phyloP scores from a whole-genome alignment of 2,329 filamentous ascomycete genomes.

The Ophiocordyceps unilateralis region DNA sequence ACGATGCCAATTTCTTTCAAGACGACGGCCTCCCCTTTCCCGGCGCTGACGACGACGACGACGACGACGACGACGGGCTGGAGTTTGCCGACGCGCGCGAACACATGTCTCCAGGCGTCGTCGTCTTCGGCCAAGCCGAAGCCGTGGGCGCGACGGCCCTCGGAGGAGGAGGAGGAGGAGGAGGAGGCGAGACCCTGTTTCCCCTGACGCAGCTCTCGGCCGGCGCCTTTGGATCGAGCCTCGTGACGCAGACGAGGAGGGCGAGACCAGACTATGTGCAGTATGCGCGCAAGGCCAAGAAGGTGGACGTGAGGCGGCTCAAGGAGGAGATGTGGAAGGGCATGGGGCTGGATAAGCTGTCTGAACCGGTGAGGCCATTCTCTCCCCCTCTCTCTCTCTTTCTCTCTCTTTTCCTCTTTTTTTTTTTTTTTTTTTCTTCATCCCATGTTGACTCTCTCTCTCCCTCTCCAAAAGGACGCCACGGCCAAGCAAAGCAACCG shows the following conservation, averaged over 20 bases:
- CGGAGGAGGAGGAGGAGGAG: too few relatives aligned
- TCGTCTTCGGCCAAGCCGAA: neutral
- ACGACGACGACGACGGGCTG: constrained; percentile 53
- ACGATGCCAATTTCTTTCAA: constrained; percentile 95
- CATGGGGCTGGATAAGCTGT: constrained; percentile 36
- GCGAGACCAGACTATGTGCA: constrained; percentile 52
- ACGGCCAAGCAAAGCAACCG: neutral
- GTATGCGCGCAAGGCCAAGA: constrained; percentile 53
- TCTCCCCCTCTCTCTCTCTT: too few relatives aligned
- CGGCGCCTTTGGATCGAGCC: constrained; percentile 48
- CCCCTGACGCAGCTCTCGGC: constrained; percentile 12
- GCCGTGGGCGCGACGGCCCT: constrained; percentile 25
- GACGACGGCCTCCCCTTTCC: constrained; percentile 62
- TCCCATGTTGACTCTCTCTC: too few relatives aligned
- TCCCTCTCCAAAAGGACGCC: neutral
- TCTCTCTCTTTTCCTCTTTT: too few relatives aligned
- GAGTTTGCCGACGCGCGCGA: constrained; percentile 71
- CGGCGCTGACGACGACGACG: constrained; percentile 34
- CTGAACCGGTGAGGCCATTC: too few relatives aligned
- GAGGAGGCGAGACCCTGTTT: too few relatives aligned
- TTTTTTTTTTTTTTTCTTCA: too few relatives aligned
- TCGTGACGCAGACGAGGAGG: constrained; percentile 47
- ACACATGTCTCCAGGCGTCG: constrained; percentile 54
- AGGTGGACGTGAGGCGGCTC: constrained; percentile 49
- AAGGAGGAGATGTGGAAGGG: constrained; percentile 58